Percentiles rank a stretch among this genome's conserved stretches.
phyloP scores from a whole-genome alignment of 1,139 yeast species.

The Casaregolazyma lundiana region DNA sequence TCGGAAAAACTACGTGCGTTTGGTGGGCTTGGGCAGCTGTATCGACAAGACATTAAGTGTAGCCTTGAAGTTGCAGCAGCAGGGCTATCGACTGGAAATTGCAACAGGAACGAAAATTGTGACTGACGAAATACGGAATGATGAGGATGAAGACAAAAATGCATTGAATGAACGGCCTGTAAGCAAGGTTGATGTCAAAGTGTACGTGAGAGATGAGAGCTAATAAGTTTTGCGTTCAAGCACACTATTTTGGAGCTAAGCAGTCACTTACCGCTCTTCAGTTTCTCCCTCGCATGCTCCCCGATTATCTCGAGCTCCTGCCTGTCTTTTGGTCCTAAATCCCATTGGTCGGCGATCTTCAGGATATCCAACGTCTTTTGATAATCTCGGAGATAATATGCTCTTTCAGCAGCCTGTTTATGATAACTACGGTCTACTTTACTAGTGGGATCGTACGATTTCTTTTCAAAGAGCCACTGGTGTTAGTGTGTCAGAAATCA shows the following conservation, averaged over 20 bases:
- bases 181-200: constrained; percentile 21
- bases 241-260: neutral
- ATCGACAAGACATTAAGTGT: constrained; percentile 30
- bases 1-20: constrained; percentile 21
- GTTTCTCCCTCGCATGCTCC: constrained; percentile 13
- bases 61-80: constrained; percentile 27
- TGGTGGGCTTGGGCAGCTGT: constrained; percentile 33
- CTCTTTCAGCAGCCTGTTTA: constrained; percentile 34
- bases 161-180: constrained; percentile 21
- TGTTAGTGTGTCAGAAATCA: constrained; percentile 8
- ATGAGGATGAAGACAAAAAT: constrained; percentile 6
- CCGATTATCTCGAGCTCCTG: constrained; percentile 22
- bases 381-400: constrained; percentile 30
- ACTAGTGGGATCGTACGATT: constrained; percentile 16
- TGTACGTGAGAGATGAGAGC: constrained; percentile 11
- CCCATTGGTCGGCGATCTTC: constrained; percentile 20
- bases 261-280: neutral
- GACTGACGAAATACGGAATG: constrained; percentile 19
- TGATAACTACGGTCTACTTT: constrained; percentile 29
- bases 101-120: constrained; percentile 23
- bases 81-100: constrained; percentile 25
- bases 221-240: neutral
- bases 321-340: constrained; percentile 16
- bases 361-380: constrained; percentile 25
- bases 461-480: constrained; percentile 22